phyloP scores from a whole-genome alignment of 768 basidiomycete species.

The Botryobasidium botryosum region DNA sequence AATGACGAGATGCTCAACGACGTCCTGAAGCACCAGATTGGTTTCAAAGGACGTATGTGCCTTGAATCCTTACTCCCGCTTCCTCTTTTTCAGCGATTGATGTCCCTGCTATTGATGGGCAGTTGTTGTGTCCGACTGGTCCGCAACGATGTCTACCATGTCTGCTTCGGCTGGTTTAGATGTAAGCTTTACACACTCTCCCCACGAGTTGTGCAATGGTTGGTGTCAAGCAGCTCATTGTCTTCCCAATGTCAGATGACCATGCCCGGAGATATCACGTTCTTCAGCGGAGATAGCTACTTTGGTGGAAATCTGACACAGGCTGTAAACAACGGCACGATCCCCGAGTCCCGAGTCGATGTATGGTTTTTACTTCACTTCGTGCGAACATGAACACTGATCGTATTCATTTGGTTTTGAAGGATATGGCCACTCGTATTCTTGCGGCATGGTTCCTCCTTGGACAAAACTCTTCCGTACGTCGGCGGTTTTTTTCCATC shows the following conservation, averaged over 20 bases:
- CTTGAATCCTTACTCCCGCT: background rate
- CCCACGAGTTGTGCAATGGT: too few species aligned
- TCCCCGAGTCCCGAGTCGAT: conserved; percentile 35
- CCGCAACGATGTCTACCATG: conserved; percentile 31
- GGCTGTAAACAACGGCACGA: conserved; percentile 55
- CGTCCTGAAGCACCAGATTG: conserved; percentile 57
- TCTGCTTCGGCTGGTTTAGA: conserved; percentile 7
- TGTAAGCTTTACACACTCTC: too few species aligned
- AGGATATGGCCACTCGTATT: conserved; percentile 26
- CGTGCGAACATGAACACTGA: background rate
- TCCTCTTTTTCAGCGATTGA: background rate
- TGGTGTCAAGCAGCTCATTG: background rate
- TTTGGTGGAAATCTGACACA: conserved; percentile 37
- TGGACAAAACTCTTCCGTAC: conserved; percentile 19
- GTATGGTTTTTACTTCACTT: conserved; percentile 3
- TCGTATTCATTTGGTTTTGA: background rate
- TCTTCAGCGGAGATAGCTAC: conserved; percentile 6
- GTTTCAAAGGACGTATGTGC: conserved; percentile 46
- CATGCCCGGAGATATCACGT: conserved; percentile 24
- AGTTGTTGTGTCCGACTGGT: conserved; percentile 56
- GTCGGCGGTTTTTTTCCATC: background rate
- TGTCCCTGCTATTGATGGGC: conserved; percentile 18
- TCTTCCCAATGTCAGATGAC: conserved; percentile 4
- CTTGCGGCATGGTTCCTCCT: conserved; percentile 21
- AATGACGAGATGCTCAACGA: conserved; percentile 54